Percentiles rank a stretch among this genome's conserved stretches.
These are phyloP conservation scores for Leavenworthia alabamica DNA, from an alignment of 345 rosid species.

Conservation along the genomic window DNA sequence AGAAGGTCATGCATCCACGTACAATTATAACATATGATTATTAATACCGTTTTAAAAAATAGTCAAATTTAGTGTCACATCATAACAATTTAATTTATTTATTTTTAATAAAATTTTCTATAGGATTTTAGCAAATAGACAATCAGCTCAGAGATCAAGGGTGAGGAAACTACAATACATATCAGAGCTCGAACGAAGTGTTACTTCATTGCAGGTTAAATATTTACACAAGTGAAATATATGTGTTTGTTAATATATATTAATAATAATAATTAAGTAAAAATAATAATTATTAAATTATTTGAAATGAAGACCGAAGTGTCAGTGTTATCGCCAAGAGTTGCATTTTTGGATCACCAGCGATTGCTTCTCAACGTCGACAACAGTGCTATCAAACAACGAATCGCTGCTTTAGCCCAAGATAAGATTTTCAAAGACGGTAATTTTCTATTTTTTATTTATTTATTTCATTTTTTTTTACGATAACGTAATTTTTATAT, in stretches of 20 bases:
- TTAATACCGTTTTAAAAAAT: slow-evolving; percentile 48
- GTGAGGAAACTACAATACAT: slow-evolving; percentile 89
- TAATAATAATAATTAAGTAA: not conserved
- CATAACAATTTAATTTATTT: slow-evolving; percentile 42
- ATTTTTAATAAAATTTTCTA: not conserved
- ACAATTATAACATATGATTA: slow-evolving; percentile 46
- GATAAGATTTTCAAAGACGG: slow-evolving; percentile 95
- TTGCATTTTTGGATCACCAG: slow-evolving; percentile 84
- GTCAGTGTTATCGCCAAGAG: slow-evolving; percentile 82
- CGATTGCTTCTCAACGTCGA: slow-evolving; percentile 81
- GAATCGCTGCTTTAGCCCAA: slow-evolving; percentile 89
- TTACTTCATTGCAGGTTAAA: slow-evolving; percentile 67
- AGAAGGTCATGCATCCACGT: slow-evolving; percentile 42
- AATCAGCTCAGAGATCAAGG: slow-evolving; percentile 91
- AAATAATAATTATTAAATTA: slow-evolving; percentile 8
- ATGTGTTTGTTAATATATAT: too few species aligned
- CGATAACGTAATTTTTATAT: not conserved
- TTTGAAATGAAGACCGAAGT: slow-evolving; percentile 59
- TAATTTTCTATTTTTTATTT: slow-evolving; percentile 28
- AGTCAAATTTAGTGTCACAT: slow-evolving; percentile 59
- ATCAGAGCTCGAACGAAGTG: slow-evolving; percentile 89
- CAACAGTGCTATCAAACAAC: slow-evolving; percentile 82
- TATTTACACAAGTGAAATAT: not conserved
- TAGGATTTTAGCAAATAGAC: slow-evolving; percentile 72
- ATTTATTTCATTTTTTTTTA: too few species aligned